Evolutionary conservation across 805 yeast genomes (phyloP).

Genomic region (Sugiyamaella mastotermitis): DNA sequence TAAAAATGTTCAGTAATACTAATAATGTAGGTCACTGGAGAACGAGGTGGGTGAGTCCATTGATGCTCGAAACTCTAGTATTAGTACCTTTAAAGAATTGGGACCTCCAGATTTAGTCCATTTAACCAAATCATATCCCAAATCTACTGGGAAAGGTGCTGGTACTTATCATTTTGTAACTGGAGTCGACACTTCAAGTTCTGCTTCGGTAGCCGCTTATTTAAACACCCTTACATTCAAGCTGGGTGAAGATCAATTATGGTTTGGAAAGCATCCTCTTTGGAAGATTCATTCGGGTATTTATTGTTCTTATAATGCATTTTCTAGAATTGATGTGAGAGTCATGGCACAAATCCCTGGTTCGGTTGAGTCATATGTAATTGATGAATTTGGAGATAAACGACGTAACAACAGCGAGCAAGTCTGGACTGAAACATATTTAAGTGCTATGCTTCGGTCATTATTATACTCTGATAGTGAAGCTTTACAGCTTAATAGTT

Average conservation of each 20-base stretch:
- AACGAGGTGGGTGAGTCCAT: slow-evolving; percentile 47
- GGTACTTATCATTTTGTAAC: slow-evolving; percentile 51
- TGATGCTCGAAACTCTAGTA: slow-evolving; percentile 39
- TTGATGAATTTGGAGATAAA: slow-evolving; percentile 35
- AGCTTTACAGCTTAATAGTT: slow-evolving; percentile 71
- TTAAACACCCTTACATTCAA: slow-evolving; percentile 41
- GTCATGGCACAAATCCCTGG: slow-evolving; percentile 56
- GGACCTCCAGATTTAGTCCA: slow-evolving; percentile 75
- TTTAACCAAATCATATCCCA: slow-evolving; percentile 37
- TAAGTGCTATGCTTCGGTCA: slow-evolving; percentile 69
- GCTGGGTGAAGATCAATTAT: slow-evolving; percentile 52
- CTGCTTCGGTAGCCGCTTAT: slow-evolving; percentile 52
- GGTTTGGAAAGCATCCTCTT: slow-evolving; percentile 59
- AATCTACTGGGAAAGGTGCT: slow-evolving; percentile 38
- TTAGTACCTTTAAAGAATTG: slow-evolving; percentile 42
- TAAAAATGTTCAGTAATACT: not conserved
- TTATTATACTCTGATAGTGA: slow-evolving; percentile 76
- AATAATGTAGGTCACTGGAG: slow-evolving; percentile 37
- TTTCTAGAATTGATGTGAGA: slow-evolving; percentile 67
- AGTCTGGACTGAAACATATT: slow-evolving; percentile 44
- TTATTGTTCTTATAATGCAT: slow-evolving; percentile 60
- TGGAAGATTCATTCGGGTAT: slow-evolving; percentile 39
- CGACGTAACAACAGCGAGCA: slow-evolving; percentile 26
- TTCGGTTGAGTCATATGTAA: slow-evolving; percentile 33
- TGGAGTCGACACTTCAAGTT: slow-evolving; percentile 48